Percentiles rank a stretch among this genome's conserved stretches.
Conservation (phyloP, 169 alveolate species). For the Babesia sp. region DNA sequence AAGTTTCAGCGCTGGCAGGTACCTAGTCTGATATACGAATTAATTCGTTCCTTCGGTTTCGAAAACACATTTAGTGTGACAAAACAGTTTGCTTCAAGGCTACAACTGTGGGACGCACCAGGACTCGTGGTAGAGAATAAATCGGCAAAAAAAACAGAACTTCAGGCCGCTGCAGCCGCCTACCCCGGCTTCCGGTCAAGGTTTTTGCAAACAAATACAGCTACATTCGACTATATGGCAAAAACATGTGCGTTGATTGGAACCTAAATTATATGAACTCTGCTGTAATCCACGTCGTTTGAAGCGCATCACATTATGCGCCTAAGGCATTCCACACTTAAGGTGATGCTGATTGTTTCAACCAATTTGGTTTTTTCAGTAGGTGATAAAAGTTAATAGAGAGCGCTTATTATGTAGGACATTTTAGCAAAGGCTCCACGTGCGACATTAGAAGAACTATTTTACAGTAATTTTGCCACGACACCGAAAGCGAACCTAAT, state of each 20-base stretch:
- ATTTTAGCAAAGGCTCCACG: neutral
- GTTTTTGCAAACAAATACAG: slow-evolving; percentile 7
- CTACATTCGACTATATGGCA: neutral
- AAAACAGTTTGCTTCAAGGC: slow-evolving; percentile 61
- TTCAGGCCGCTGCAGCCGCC: slow-evolving; percentile 51
- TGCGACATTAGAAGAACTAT: neutral
- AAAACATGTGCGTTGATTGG: neutral
- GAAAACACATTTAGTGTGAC: slow-evolving; percentile 40
- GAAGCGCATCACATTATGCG: neutral
- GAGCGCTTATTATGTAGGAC: neutral
- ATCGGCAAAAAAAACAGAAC: slow-evolving; percentile 33
- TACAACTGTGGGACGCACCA: slow-evolving; percentile 61
- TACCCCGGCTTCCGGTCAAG: slow-evolving; percentile 56
- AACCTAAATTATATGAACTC: too few relatives aligned
- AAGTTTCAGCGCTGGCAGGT: slow-evolving; percentile 64
- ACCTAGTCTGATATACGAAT: slow-evolving; percentile 59
- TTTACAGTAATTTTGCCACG: slow-evolving; percentile 26
- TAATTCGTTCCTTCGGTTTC: slow-evolving; percentile 49
- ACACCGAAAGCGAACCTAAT: slow-evolving; percentile 21
- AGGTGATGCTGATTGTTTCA: too few relatives aligned
- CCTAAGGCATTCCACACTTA: too few relatives aligned
- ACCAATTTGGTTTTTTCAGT: too few relatives aligned
- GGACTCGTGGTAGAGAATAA: slow-evolving; percentile 39
- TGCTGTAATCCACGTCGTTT: too few relatives aligned
- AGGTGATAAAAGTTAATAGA: too few relatives aligned